Evolutionary conservation across 129 eudicot genomes (phyloP), one percentile per base, ranked within the genome.

Genomic region (Cynara cardunculus): DNA sequence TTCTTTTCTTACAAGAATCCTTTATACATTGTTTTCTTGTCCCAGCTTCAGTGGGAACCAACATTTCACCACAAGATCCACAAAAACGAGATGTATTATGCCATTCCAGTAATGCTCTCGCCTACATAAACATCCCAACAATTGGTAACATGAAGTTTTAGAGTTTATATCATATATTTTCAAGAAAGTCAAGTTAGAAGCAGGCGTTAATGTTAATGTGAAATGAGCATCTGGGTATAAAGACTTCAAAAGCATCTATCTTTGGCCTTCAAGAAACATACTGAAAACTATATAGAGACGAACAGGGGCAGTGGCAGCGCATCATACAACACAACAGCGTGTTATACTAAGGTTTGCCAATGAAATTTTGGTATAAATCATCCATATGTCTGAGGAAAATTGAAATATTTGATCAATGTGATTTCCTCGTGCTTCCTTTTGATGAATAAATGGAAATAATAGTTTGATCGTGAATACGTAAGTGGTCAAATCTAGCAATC

Each of bases 71-170:
- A 83, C 97, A 92, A 59, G 82, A 76, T 78, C 97, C 97, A 73
- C 96, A 94, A 85, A 90, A 94, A 4, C 94, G 94, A 73, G 97
- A 81, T n/a, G 79, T 79, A 21, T 34, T 81, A 86, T 92, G 94
- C 98, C 98, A 94, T 87, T 94, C 96, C 37, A 94, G 79, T 84
- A 92, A 78, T 5, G 98, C 92, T 86, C 90, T 86, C 28, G 92
- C 99, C 97, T 94, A 86, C 68, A 85, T 26, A 65, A 78, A 80
- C 12, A 72, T 25, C 25, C 30, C 76, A 72, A 21, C 8, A 11
- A 71, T 26, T 39, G 26, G 22, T 66, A 68, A 46, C 56, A 8
- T 61, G 34, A 69, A 74, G 39, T 21, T 49, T 46, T 59, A 32
- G 5, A 66, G 21, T 30, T 44, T 13, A 30, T 26, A 78, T 27